Conservation (phyloP, 176 grass and related monocot species). For the Thalia dealbata region DNA sequence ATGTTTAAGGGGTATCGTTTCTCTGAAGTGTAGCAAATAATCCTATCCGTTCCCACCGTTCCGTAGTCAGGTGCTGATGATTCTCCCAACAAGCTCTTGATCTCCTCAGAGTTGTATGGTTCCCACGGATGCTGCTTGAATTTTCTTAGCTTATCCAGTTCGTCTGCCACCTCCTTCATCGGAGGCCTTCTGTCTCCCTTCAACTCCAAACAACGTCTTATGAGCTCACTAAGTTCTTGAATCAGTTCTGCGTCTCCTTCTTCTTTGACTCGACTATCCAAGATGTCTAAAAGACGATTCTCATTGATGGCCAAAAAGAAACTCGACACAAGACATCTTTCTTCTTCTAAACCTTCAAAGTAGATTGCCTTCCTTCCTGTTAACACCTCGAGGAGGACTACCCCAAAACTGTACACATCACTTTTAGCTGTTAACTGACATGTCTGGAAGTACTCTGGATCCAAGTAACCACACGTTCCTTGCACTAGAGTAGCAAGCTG, state of each 20-base stretch:
- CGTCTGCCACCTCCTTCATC: conserved; percentile 2
- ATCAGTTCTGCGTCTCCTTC: neutral
- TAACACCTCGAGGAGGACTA: neutral
- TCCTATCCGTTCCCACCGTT: too few relatives aligned
- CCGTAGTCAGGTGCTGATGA: too few relatives aligned
- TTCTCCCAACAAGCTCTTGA: too few relatives aligned
- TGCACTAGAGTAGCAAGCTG: neutral
- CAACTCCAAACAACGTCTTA: neutral
- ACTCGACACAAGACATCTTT: neutral
- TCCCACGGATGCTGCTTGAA: neutral
- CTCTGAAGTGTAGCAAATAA: too few relatives aligned
- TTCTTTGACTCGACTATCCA: neutral
- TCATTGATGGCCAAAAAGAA: neutral
- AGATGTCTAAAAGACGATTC: neutral
- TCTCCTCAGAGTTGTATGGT: too few relatives aligned
- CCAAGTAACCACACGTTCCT: conserved; percentile 5
- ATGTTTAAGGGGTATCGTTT: too few relatives aligned
- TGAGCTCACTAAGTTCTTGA: neutral
- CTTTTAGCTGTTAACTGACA: conserved; percentile 6
- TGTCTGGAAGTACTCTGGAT: conserved; percentile 3
- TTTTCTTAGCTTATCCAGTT: neutral
- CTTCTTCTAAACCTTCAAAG: neutral
- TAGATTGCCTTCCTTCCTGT: neutral
- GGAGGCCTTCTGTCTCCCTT: neutral
- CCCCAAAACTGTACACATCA: conserved; percentile 10